Conservation (phyloP, 1,284 basidiomycete genomes). For the Cronartium ribicola region DNA sequence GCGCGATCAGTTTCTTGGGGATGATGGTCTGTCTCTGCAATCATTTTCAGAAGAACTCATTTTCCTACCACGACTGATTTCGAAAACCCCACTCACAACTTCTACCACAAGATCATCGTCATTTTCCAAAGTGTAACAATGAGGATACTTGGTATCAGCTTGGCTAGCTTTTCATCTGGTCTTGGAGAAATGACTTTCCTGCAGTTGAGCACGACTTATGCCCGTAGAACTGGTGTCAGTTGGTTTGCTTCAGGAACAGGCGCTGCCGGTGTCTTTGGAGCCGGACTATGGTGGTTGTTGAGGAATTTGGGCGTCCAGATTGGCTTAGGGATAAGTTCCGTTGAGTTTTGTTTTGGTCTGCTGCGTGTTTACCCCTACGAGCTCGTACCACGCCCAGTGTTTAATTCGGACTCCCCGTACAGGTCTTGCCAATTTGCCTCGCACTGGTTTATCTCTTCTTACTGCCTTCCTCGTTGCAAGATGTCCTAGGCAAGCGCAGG, state of each 20-base stretch:
- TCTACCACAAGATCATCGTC: conserved; percentile 67
- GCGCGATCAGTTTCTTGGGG: conserved; percentile 47
- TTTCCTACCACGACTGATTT: conserved; percentile 73
- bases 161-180: conserved; percentile 85
- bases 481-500: background rate
- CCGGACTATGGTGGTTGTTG: conserved; percentile 90
- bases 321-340: conserved; percentile 68
- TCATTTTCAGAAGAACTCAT: conserved; percentile 59
- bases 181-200: conserved; percentile 92
- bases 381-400: background rate
- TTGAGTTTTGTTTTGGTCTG: conserved; percentile 53
- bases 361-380: conserved; percentile 51
- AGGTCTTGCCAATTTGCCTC: conserved; percentile 73
- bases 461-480: conserved; percentile 57
- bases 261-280: conserved; percentile 85
- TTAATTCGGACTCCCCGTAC: conserved; percentile 14
- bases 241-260: conserved; percentile 70
- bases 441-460: conserved; percentile 69
- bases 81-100: background rate
- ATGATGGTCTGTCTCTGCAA: conserved; percentile 45
- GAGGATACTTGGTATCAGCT: conserved; percentile 75
- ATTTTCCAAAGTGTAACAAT: conserved; percentile 65
- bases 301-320: conserved; percentile 74
- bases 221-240: conserved; percentile 48
- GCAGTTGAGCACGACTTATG: conserved; percentile 74